Evolutionary conservation across 352 stramenopile species (phyloP), one percentile per base, ranked within the genome.

Genomic region (Phytophthora megakarya): DNA sequence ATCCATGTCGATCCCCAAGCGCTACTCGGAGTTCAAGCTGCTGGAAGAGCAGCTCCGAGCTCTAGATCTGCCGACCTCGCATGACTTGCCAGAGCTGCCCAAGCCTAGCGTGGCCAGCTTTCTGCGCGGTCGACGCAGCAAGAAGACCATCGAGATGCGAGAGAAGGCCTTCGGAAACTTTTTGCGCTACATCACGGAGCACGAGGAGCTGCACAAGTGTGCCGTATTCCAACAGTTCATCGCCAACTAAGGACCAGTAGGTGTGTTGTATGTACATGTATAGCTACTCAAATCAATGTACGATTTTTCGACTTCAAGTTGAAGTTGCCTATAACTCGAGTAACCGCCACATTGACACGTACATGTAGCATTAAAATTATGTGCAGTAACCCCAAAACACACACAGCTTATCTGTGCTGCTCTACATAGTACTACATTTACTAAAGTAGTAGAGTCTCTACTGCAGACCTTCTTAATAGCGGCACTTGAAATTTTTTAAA

Each of bases 191-290:
- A 67, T 89, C 48, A 61, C 62, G 10, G 28, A 66, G 18, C 59
- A 87, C 43, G 39, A 52, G 9, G 71, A 80, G 47, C 69, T 89
- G 40, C 48, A 72, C 15, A 54, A 77, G 39, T 80, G 73, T 54
- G 56, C 53, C n/a, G 63, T 84, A 9, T 89, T 89, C 62, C 65
- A 87, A 57, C 66, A 67, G 50, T 89, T 87, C 43, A 65, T 87
- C 18, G 35, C 45, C 35, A 70, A 68, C 22, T 75, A 59, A 46
- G 16, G 40, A 53, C 3, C 8, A 54, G 22, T 25, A 50, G 61
- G 43, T 33, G 38, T 51, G 48, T 66, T 58, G 48, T 64, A 32
- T 67, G 57, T 47, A 25, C 28, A 63, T 52, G 45, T 7, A 2
- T 60, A 65, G 48, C 32, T 65, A 65, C 15, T 35, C 9, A 7